Base-by-base conservation (phyloP, 2,329 filamentous ascomycete species). In the Aspergillus hortae region DNA sequence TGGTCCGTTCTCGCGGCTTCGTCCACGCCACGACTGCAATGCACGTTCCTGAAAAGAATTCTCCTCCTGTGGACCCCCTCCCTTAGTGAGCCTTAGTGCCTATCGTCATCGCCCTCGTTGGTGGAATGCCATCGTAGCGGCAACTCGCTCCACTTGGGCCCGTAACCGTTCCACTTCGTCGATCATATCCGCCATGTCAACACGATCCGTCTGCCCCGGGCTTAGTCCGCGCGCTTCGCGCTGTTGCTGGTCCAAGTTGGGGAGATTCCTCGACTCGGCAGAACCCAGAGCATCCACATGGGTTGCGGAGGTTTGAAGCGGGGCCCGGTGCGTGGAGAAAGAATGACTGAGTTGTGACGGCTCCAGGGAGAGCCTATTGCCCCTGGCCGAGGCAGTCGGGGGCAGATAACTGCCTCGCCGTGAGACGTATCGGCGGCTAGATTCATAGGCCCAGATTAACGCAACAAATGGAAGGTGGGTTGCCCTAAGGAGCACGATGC, bases 401-500 rank as follows among this genome's bases (percentile, higher is more conserved):
- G 60, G 57, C 23, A 56, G 53, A 17, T 58, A 59, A 35, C 49
- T 66, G 46, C 52, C 53, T 53, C 49, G 53, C 51, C 60, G 64
- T 49, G 57, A 64, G 32, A 62, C 54, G 47, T 64, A 57, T 32
- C 61, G 66, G 56, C 64, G 66, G 52, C 65, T 69, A 49, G 66
- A 64, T 59, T 75, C 82, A 63, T 80, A 85, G n/a, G 71, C 67
- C 73, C 79, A 78, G 50, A 85, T 84, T 48, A 80, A 67, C 36
- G 71, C 75, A 47, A 85, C 79, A 58, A 80, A 79, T 12, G 82
- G 81, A 44, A 78, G 67, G 67, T 85, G 82, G 2, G 81, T 84
- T 46, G 75, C 76, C 64, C 81, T 82, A 53, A 85, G 76, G 43
- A 85, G 65, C 40, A 83, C 63, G 54, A 86, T 85, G 44, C 82